phyloP scores from a whole-genome alignment of 495 filamentous ascomycete species.

The Aspergillus ostianus region DNA sequence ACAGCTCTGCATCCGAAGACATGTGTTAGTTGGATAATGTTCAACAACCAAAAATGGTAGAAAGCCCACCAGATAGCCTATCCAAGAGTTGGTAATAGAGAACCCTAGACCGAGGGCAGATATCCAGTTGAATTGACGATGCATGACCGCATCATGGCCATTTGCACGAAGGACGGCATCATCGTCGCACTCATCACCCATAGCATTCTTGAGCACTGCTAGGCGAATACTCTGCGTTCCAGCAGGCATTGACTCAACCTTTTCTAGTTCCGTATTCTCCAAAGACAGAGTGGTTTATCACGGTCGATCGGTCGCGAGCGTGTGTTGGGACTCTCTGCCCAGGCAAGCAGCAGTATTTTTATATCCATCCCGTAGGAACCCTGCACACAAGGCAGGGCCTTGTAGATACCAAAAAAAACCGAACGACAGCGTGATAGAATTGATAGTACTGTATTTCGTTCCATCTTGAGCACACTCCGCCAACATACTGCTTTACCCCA shows the following conservation, averaged over 20 bases:
- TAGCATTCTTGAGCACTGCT: neutral
- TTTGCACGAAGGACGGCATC: conserved; percentile 33
- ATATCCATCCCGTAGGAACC: no score
- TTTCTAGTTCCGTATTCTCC: neutral
- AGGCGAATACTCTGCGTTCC: neutral
- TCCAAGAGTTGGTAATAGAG: conserved; percentile 41
- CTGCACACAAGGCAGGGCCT: no score
- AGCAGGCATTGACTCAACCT: neutral
- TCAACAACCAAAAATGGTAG: neutral
- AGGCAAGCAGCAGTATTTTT: no score
- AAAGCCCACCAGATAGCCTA: conserved; percentile 22
- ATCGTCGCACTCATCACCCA: conserved; percentile 5
- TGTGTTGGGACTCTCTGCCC: no score
- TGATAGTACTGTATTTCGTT: neutral
- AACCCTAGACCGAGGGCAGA: conserved; percentile 33
- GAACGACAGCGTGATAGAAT: no score
- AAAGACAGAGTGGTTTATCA: neutral
- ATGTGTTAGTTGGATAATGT: no score
- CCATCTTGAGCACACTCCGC: neutral
- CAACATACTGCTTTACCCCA: neutral
- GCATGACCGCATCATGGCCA: conserved; percentile 30
- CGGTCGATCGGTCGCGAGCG: no score
- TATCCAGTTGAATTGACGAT: conserved; percentile 30
- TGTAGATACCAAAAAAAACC: no score
- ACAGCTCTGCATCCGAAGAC: conserved; percentile 14